A percentile compares a stretch with the other conserved stretches of the same genome.
These are phyloP conservation scores for Zygotorulaspora florentina DNA, from an alignment of 805 yeast species.

Conservation along the genomic window DNA sequence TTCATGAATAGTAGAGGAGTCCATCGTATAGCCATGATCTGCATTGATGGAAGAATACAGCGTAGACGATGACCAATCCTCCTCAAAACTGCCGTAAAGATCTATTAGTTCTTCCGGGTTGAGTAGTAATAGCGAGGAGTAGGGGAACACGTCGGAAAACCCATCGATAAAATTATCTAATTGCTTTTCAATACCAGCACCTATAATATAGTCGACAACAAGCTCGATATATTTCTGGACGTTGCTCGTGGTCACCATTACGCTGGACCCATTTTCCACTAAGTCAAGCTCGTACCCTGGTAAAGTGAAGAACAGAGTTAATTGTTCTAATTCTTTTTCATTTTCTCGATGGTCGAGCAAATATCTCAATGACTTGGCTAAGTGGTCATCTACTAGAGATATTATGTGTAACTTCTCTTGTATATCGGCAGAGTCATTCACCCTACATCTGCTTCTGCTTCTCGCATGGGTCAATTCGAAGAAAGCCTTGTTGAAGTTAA, in stretches of 20 bases:
- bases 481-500: conserved; percentile 67
- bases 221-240: conserved; percentile 52
- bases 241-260: conserved; percentile 48
- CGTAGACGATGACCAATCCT: conserved; percentile 78
- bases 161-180: conserved; percentile 70
- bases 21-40: conserved; percentile 83
- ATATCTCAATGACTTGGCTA: conserved; percentile 55
- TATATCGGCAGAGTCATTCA: conserved; percentile 7
- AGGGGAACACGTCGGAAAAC: conserved; percentile 79
- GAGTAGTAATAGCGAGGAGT: conserved; percentile 63
- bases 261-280: conserved; percentile 50
- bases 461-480: conserved; percentile 50
- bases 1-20: conserved; percentile 57
- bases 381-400: conserved; percentile 49
- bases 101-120: conserved; percentile 68
- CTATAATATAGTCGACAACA: conserved; percentile 57
- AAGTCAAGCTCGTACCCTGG: conserved; percentile 73
- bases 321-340: conserved; percentile 36
- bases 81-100: conserved; percentile 72
- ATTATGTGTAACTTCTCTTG: conserved; percentile 37
- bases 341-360: conserved; percentile 42
- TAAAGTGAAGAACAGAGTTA: conserved; percentile 61
- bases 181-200: conserved; percentile 61
- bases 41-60: conserved; percentile 63
- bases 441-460: conserved; percentile 12